Conservation (phyloP, 768 basidiomycete species). For the Boletus pseudopeckii region DNA sequence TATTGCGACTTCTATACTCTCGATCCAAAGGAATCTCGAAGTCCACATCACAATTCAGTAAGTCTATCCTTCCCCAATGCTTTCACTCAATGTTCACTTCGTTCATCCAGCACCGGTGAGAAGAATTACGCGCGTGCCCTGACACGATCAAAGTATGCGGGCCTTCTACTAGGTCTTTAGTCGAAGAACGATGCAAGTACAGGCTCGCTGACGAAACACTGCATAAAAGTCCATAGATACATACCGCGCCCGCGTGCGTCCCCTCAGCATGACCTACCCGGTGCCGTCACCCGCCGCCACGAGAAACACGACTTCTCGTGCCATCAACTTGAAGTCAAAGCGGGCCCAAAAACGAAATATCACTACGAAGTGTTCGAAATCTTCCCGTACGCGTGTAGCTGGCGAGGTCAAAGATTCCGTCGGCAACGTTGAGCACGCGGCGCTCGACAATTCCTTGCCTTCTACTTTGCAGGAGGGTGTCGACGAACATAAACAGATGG, state of each 20-base stretch:
- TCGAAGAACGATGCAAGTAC: slow-evolving; percentile 2
- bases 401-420: not conserved
- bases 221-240: slow-evolving; percentile 9
- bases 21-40: not conserved
- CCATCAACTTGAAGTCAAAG: too few relatives aligned
- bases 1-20: slow-evolving; percentile 9
- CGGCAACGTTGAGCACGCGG: not conserved
- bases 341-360: not conserved
- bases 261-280: not conserved
- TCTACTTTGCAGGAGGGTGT: not conserved
- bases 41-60: slow-evolving; percentile 12
- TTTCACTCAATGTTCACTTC: not conserved
- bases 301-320: not conserved
- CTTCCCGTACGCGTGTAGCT: not conserved
- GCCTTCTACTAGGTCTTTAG: not conserved
- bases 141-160: not conserved
- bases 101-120: slow-evolving; percentile 16
- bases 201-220: slow-evolving; percentile 12
- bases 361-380: not conserved
- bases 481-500: not conserved
- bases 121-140: slow-evolving; percentile 2
- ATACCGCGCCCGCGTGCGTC: not conserved
- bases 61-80: not conserved
- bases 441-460: not conserved
- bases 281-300: not conserved